Base-by-base conservation (phyloP, 1,284 basidiomycete genomes). In the Ustilago cynodontis region DNA sequence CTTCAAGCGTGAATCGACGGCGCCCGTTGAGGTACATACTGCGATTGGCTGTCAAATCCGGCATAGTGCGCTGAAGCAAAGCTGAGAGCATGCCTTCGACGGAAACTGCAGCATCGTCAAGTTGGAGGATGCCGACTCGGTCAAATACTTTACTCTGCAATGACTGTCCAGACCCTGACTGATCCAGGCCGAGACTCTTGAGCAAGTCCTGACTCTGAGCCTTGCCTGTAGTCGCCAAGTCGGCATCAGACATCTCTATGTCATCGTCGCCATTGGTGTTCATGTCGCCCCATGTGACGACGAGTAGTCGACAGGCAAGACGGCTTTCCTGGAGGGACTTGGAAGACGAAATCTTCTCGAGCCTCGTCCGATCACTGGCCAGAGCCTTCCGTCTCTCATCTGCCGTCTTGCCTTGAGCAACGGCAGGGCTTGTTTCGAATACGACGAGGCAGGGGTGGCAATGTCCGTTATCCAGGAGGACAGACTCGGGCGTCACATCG, bases 361-460 rank as follows among this genome's bases (percentile, higher is more conserved):
- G 29, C 45, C 75, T 53, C 37, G 37, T 35, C 6, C 75, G 37
- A 41, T 77, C 71, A 28, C 58, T 37, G 1, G 22, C 29, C 8
- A 72, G 24, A 16, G 54, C 13, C 7, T 39, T 43, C 2, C 33
- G 33, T 20, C 58, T n/a, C 45, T 73, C 60, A n/a, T 16, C 53
- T 7, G n/a, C 59, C 14, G 66, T 41, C 37, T 51, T 41, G 9
- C 57, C 39, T 20, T 60, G 60, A 18, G 57, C 70, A 18, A 47
- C 49, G 1, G n/a, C 39, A 8, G 74, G 70, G 35, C 49, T 70
- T 31, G 59, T 65, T 26, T 79, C 78, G 33, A 79, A 74, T 4
- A 79, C 53, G 4, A 79, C 71, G 22, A 79, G 43, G 2, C 78
- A 71, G 3, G 70, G 54, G 29, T 74, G 64, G 18, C 53, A 57